Base-by-base conservation (phyloP, 2,329 filamentous ascomycete genomes). In the Stylonectria norvegica region DNA sequence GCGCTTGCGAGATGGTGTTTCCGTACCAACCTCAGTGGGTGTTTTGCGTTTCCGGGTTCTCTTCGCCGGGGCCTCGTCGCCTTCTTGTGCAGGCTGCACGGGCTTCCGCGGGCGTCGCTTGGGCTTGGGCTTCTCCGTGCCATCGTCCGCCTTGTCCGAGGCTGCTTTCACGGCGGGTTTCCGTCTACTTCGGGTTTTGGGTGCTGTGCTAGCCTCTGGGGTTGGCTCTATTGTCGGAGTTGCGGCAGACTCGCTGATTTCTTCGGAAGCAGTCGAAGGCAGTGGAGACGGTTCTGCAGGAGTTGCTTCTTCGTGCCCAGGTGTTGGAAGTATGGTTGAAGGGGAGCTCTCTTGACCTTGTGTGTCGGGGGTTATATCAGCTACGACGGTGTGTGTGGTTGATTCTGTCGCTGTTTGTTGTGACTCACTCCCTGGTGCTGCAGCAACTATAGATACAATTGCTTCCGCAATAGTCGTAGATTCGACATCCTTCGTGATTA, bases 81-180 rank as follows among this genome's bases (percentile, higher is more conserved):
- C 49, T 17, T 56, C 56, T 37, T 48, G 52, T n/a, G 47, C 28
- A n/a, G 7, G 8, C 22, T 7, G 8, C 22, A 12, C 8, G 17
- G 17, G 14, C 36, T 62, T 62, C 20, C 57, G 53, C 42, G 58
- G 61, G 9, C 63, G 59, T 41, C 66, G 65, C 44, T 52, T 61
- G 4, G 62, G 58, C 23, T 45, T 47, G 12, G 53, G n/a, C n/a
- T 35, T 31, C 15, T 44, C 47, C 9, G 42, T 49, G 12, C 54
- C 53, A 11, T 42, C 49, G 2, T 48, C 49, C 4, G 20, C 41
- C 8, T 47, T 46, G 10, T 46, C 47, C 18, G 52, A 43, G 3
- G 32, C 34, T 29, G 36, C 28, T 22, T 50, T 41, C 1, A 40
- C 28, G 20, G 41, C 15, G n/a, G n/a, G n/a, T 30, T 52, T 42